Conservation (phyloP, 2,329 filamentous ascomycete species). For the Fusarium poae region DNA sequence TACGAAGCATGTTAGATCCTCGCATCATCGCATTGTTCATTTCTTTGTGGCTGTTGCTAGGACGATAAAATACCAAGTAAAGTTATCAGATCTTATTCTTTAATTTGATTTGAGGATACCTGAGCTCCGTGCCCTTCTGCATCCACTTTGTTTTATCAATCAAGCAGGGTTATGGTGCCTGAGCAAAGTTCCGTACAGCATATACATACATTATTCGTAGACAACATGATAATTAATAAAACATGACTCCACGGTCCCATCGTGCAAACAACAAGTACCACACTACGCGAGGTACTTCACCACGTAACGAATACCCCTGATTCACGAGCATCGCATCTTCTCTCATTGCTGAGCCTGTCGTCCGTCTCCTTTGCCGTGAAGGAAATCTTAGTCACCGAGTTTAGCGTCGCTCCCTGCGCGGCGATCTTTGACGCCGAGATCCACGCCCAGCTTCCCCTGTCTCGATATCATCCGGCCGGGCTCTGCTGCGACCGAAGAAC, state of each 20-base stretch:
- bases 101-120: constrained; percentile 23
- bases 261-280: constrained; percentile 7
- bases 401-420: constrained; percentile 42
- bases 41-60: constrained; percentile 31
- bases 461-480: constrained; percentile 51
- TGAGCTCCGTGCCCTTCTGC: constrained; percentile 5
- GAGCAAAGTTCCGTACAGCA: constrained; percentile 6
- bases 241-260: constrained; percentile 17
- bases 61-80: constrained; percentile 46
- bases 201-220: constrained; percentile 20
- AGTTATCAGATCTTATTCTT: constrained; percentile 47
- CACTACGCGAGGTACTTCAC: background rate
- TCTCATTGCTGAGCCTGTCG: constrained; percentile 6
- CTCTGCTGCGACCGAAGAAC: constrained; percentile 49
- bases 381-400: constrained; percentile 33
- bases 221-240: constrained; percentile 37
- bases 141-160: constrained; percentile 33
- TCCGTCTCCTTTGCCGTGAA: background rate
- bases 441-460: constrained; percentile 42
- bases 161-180: constrained; percentile 25
- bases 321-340: constrained; percentile 39
- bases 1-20: constrained; percentile 2
- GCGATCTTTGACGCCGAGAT: constrained; percentile 40
- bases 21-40: constrained; percentile 8
- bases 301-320: constrained; percentile 31